Conservation (phyloP, 2,329 filamentous ascomycete species). For the Diaporthe citri region DNA sequence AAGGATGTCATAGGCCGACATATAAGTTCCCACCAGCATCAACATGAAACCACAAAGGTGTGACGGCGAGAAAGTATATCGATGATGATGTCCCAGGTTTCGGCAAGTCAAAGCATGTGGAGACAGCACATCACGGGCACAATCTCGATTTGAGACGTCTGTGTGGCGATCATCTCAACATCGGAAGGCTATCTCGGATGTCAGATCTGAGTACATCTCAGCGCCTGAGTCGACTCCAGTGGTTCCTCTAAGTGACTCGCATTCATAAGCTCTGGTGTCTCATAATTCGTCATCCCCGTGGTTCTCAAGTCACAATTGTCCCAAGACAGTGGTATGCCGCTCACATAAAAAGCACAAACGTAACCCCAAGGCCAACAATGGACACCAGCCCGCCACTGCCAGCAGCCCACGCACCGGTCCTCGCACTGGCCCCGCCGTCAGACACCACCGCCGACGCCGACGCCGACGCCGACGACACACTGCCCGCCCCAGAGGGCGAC, state of each 20-base stretch:
- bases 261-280: not conserved
- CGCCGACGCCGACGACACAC: not conserved
- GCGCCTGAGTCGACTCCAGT: not conserved
- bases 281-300: not conserved
- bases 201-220: not conserved
- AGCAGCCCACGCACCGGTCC: conserved; percentile 3
- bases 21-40: not conserved
- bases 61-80: not conserved
- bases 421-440: not conserved
- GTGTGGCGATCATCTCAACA: not conserved
- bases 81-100: not conserved
- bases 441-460: not conserved
- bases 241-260: not conserved
- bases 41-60: not conserved
- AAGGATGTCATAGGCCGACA: not conserved
- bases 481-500: not conserved
- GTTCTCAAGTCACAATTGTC: not conserved
- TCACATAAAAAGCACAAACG: conserved; percentile 19
- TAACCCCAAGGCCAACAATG: not conserved
- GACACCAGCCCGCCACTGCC: conserved; percentile 10
- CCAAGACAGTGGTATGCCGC: not conserved
- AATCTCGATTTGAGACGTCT: not conserved
- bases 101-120: not conserved
- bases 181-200: not conserved
- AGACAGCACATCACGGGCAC: not conserved